Conservation (phyloP, 2,329 filamentous ascomycete species). For the Neocucurbitaria cava region DNA sequence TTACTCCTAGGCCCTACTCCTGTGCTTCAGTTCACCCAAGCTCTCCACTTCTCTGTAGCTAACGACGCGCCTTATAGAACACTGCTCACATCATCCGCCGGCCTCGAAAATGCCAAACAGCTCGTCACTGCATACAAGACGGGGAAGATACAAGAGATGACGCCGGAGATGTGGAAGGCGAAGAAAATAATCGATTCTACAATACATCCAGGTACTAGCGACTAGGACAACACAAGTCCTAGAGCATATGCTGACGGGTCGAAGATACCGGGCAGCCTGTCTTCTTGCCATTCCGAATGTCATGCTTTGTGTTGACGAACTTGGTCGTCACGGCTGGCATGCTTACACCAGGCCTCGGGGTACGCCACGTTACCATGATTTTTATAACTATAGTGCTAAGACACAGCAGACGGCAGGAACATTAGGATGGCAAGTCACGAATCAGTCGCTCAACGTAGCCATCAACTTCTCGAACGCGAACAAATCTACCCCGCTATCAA, state of each 20-base stretch:
- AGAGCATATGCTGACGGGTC: conserved; percentile 16
- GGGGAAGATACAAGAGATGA: conserved; percentile 81
- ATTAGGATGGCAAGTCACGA: conserved; percentile 91
- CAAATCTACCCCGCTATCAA: conserved; percentile 90
- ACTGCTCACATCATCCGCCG: conserved; percentile 76
- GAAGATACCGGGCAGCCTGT: conserved; percentile 91
- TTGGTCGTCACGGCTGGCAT: conserved; percentile 94
- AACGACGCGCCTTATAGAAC: conserved; percentile 66
- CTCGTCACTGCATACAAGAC: conserved; percentile 86
- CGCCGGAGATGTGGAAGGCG: conserved; percentile 87
- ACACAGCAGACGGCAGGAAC: conserved; percentile 76
- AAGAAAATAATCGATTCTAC: conserved; percentile 99
- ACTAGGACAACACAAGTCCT: background rate
- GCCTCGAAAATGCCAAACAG: conserved; percentile 84
- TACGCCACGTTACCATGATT: conserved; percentile 50
- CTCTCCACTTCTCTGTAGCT: conserved; percentile 13
- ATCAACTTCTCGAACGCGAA: conserved; percentile 98
- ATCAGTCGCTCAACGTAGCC: conserved; percentile 97
- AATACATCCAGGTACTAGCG: conserved; percentile 80
- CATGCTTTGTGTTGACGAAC: conserved; percentile 91
- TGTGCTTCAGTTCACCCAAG: background rate
- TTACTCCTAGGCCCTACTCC: background rate
- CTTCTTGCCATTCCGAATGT: conserved; percentile 96
- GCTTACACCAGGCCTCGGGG: conserved; percentile 86
- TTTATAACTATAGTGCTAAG: conserved; percentile 23